A percentile compares a stretch with the other conserved stretches of the same genome.
These are phyloP conservation scores for Crucibulum parvulum DNA, from an alignment of 1,284 basidiomycete genomes.

Conservation along the genomic window DNA sequence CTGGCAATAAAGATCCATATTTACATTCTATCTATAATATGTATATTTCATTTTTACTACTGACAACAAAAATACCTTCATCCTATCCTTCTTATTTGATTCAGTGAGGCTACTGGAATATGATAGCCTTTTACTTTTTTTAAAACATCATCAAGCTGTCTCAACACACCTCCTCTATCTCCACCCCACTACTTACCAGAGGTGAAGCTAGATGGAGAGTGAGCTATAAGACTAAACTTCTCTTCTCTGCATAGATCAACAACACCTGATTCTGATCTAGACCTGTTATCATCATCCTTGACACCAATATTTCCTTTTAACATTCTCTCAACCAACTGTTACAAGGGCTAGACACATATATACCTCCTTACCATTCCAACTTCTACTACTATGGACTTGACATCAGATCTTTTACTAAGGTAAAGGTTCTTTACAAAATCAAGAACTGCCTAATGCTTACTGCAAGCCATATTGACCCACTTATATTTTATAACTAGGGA, in stretches of 20 bases:
- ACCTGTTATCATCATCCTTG: background rate
- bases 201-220: background rate
- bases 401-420: background rate
- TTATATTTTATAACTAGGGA: background rate
- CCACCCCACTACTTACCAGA: background rate
- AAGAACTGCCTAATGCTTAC: background rate
- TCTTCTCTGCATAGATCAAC: background rate
- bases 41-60: too few species aligned
- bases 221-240: background rate
- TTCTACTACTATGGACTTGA: background rate
- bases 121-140: too few species aligned
- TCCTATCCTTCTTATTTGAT: too few species aligned
- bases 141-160: too few species aligned
- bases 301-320: background rate
- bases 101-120: too few species aligned
- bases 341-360: background rate
- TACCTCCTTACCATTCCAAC: background rate
- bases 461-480: background rate
- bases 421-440: background rate
- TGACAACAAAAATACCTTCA: too few species aligned
- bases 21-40: too few species aligned
- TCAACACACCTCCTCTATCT: background rate
- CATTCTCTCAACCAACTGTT: background rate
- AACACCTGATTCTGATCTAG: background rate
- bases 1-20: too few species aligned